Base-by-base conservation (phyloP, 164 flowering plant genomes). In the Tinospora cordifolia region DNA sequence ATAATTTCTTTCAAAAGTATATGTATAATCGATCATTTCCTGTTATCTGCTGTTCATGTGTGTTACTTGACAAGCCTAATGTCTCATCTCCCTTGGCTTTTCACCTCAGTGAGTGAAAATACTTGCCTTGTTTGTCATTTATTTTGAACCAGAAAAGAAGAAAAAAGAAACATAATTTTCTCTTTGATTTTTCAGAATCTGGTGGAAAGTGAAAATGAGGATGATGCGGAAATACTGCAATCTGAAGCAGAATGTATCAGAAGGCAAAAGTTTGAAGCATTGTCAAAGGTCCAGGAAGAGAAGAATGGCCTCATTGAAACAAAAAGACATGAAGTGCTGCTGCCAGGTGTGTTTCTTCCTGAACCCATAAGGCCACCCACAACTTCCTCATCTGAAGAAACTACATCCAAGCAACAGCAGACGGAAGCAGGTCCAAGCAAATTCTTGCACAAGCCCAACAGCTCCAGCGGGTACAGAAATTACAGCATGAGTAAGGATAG, bases 271-370 rank as follows among this genome's bases (percentile, higher is more conserved):
- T 87, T 87, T 79, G 95, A 88, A 68, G 80, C 87, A 19, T 64
- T 81, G 34, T 47, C 89, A 36, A 85, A 79, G 69, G 66, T 82
- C 30, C 98, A 93, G 74, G 74, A 87, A 76, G 92, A 89, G 68
- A 86, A 78, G 4, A 76, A 81, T 70, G 98, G 96, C 44, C 77
- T 93, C 30, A 86, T 89, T 38, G 91, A 89, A 77, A 83, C 89
- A 25, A 83, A 79, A 63, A 88, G 27, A 72, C 67, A 69, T 54
- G 74, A 84, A 30, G 84, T 83, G 5, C 75, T 92, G 51, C 47
- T 79, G 73, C 91, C 95, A 8, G 93, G 95, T 66, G 81, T 88
- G 84, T 87, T 74, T 80, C 87, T 88, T 80, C 85, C 83, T 0
- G 85, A 71, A 64, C 73, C 88, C 22, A 70, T 65, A 39, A 26